Base-by-base conservation (phyloP, 176 grass and related monocot genomes). In the Triticum dicoccoides region DNA sequence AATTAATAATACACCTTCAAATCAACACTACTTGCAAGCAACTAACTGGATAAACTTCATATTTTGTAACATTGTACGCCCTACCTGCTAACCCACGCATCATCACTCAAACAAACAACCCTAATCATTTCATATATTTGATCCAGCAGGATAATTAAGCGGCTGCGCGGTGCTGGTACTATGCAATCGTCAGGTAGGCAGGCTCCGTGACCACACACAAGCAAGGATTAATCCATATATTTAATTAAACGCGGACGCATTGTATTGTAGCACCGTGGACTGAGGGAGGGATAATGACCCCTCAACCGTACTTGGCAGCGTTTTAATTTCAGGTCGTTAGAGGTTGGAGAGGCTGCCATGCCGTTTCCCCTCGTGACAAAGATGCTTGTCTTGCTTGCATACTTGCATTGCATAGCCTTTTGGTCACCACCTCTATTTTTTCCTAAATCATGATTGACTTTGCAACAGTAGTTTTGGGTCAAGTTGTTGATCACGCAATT, bases 241-340 rank as follows among this genome's bases (percentile, higher is more conserved):
- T 42, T 42, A 42, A 54, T 44, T 34, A 33, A 59, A 23, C 32
- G 41, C 66, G 66, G 80, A 38, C 20, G 38, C 72, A 44, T 44
- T 44, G 38, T 39, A 74, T 32, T 79, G 84, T 58, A 63, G 88
- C 65, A 73, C 33, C 73, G 80, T 90, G 84, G 66, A 90, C 89
- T 47, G 80, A 23, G 79, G 29, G 87, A 39, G 9, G 9, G 89
- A 83, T 83, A 87, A 80, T 84, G 89, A 87, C 75, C 34, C 65
- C 80, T 79, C 75, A 80, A 85, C 70, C 25, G 89, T 61, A 85
- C 21, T 61, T 69, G 61, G 23, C 24, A 30, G 42, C 71, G 67
- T 82, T 15, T 83, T 79, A 54, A 81, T 86, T 90, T 38, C 14
- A 61, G 78, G 35, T 61, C 27, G 89, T 76, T 87, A 80, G 76